Base-by-base conservation (phyloP, 139 green algal species). In the Micractinium conductrix region DNA sequence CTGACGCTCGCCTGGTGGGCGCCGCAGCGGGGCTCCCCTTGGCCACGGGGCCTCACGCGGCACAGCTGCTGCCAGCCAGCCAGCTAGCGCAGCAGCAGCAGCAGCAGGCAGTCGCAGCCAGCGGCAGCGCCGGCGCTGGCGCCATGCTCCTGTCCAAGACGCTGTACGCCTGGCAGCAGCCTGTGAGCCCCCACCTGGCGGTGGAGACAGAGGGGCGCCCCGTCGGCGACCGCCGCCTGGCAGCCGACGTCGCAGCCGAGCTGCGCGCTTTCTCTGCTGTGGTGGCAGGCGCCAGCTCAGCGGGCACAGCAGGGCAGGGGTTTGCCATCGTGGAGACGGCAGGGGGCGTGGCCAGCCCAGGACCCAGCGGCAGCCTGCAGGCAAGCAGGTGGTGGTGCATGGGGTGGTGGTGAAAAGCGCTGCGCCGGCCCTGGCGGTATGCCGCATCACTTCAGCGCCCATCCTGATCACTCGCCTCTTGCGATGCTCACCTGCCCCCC, bases 251-350 rank as follows among this genome's bases (percentile, higher is more conserved):
- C 16, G 62, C 76, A 12, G 37, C 69, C 8, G 78, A 95, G 72
- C 69, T 95, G 58, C 44, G 80, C 7, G 37, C 30, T 2, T 92
- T 92, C n/a, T n/a, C n/a, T 74, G 78, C 83, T 45, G 62, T 62
- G 58, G 45, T 40, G 0, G 67, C 6, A 16, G 24, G 8, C 48
- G n/a, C 38, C 55, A 82, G 38, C 42, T 69, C 74, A 10, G 76
- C 40, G 38, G 68, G 35, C 26, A 44, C 73, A 68, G 74, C 74
- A 48, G n/a, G 6, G 14, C 21, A 17, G 33, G 33, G 44, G 33
- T 24, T 98, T 55, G 86, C 88, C 4, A 78, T 99, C 37, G 84
- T 99, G 33, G 97, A 99, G 89, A 98, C 94, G 24, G 97, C 97
- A 0, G 97, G 97, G 0, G 97, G 97, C 1, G 93, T 98, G 60